Base-by-base conservation (phyloP, 1,284 basidiomycete genomes). In the Paramarasmius palmivorus region DNA sequence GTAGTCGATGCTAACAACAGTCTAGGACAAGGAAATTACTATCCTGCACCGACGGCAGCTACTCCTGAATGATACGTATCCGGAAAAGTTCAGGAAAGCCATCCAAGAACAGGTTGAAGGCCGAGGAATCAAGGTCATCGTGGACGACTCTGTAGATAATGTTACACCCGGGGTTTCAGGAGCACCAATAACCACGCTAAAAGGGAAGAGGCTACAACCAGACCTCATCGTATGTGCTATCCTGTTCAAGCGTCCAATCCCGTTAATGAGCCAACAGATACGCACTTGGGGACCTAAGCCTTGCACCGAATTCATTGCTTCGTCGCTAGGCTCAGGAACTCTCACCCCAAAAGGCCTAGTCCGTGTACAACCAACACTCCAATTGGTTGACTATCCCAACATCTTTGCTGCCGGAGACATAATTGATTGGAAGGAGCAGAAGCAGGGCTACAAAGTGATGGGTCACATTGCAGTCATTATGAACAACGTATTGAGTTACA, bases 351-450 rank as follows among this genome's bases (percentile, higher is more conserved):
- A 60, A 23, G 77, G 80, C 25, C 70, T 63, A 50, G 73, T 86
- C 42, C 77, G 75, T 54, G 74, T 86, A 7, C 65, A 70, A 26
- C 71, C 78, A 7, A 82, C 80, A 3, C 70, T 87, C 17, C 81
- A 85, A 61, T 61, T 86, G 4, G 59, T 60, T 15, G 66, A 65
- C 0, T 68, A 82, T 62, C 66, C 76, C 0, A 71, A 72, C 45
- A 77, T 86, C 22, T 86, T 84, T 60, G 84, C 83, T 0, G 71
- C 68, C 3, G 85, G 85, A 8, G 85, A 87, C 62, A 73, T 81
- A 48, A 76, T 82, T 50, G 78, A 83, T 25, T 81, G 77, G 76
- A 47, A 70, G 0, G 85, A 87, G 65, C 78, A 82, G 61, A 86
- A 86, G 60, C 81, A 83, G 60, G 70, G 74, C 0, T 72, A 71